These are phyloP conservation scores for Pleurotus eryngii DNA, from an alignment of 768 basidiomycete genomes.

Conservation along the genomic window DNA sequence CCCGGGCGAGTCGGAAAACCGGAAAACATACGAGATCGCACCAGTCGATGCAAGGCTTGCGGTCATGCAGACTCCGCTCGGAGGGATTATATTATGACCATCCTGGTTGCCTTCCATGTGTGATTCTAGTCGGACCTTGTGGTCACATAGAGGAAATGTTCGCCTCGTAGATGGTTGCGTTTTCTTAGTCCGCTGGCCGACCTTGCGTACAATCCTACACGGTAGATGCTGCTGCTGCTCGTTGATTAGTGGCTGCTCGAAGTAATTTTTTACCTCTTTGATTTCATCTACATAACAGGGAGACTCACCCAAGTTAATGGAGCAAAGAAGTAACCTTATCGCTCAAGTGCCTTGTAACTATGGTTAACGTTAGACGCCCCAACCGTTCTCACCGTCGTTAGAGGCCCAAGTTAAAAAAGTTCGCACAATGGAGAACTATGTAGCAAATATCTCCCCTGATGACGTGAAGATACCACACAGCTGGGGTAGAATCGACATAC, in stretches of 20 bases:
- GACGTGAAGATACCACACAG: background rate
- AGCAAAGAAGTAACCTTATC: background rate
- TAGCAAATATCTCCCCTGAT: background rate
- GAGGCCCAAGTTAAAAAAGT: background rate
- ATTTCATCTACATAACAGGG: background rate
- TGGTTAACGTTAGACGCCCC: background rate
- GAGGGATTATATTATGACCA: slow-evolving; percentile 7
- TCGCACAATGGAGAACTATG: background rate
- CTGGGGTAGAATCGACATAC: background rate
- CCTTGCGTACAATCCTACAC: no score
- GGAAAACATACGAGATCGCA: slow-evolving; percentile 3
- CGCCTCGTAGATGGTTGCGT: no score
- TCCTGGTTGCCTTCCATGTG: background rate
- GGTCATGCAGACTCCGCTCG: slow-evolving; percentile 4
- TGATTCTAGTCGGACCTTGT: background rate
- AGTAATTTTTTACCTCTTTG: no score
- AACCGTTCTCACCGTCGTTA: slow-evolving; percentile 1
- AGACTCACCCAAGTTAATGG: slow-evolving; percentile 2
- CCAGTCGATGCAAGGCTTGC: background rate
- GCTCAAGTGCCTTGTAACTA: slow-evolving; percentile 6
- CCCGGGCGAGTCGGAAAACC: slow-evolving; percentile 7
- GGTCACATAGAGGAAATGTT: background rate
- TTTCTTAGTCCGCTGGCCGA: no score
- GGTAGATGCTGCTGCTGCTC: no score
- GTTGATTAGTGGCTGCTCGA: no score